Evolutionary conservation across 345 rosid species (phyloP).

Genomic region (Barbarea vulgaris): DNA sequence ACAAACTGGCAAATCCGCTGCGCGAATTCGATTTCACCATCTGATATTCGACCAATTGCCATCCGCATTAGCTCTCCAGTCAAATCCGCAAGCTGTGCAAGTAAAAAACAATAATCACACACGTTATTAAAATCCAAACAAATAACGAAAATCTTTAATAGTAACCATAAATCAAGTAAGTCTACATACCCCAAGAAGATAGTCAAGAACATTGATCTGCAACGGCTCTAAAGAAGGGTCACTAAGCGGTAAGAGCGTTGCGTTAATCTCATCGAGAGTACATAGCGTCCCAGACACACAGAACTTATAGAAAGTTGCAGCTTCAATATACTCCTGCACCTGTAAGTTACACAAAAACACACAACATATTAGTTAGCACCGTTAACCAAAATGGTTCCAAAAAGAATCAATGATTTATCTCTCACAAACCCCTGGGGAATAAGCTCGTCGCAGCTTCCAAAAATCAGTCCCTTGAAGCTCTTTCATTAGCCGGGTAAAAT

Average conservation of each 20-base stretch:
- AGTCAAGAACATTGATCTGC: constrained; percentile 90
- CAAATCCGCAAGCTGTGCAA: constrained; percentile 81
- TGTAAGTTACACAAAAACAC: constrained; percentile 41
- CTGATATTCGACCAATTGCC: constrained; percentile 92
- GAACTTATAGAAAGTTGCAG: constrained; percentile 86
- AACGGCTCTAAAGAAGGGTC: constrained; percentile 75
- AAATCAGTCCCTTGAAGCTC: constrained; percentile 89
- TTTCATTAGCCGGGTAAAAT: constrained; percentile 66
- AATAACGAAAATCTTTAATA: not conserved
- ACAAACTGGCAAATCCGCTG: constrained; percentile 76
- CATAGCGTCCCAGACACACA: constrained; percentile 69
- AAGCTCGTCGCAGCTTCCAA: constrained; percentile 90
- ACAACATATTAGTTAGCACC: not conserved
- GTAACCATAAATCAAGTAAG: not conserved
- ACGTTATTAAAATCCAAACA: not conserved
- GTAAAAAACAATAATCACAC: constrained; percentile 13
- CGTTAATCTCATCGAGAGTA: constrained; percentile 78
- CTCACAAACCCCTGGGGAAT: constrained; percentile 82
- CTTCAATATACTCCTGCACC: constrained; percentile 97
- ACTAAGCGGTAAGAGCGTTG: constrained; percentile 57
- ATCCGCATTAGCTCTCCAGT: constrained; percentile 97
- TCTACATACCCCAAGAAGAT: constrained; percentile 74
- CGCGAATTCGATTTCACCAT: constrained; percentile 82
- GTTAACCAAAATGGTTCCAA: constrained; percentile 2
- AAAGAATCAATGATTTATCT: not conserved